These are phyloP conservation scores for Colletotrichum sansevieriae DNA, from an alignment of 2,329 filamentous ascomycete species.

Conservation along the genomic window DNA sequence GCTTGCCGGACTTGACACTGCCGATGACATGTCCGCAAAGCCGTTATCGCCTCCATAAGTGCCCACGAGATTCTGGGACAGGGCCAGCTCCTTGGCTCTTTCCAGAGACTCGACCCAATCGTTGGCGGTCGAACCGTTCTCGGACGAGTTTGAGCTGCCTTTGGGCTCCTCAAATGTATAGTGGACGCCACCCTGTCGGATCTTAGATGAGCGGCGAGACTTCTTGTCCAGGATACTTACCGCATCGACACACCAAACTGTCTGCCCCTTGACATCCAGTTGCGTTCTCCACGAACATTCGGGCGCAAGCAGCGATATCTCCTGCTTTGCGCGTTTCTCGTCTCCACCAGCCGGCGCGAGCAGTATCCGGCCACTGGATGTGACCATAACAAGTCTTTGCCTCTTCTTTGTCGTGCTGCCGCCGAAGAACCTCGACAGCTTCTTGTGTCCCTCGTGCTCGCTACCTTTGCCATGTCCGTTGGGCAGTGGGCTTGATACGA, in stretches of 20 bases:
- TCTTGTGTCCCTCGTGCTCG: conserved; percentile 80
- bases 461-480: conserved; percentile 80
- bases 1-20: conserved; percentile 81
- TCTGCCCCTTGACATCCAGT: conserved; percentile 87
- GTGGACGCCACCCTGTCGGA: conserved; percentile 81
- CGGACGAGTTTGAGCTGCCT: conserved; percentile 66
- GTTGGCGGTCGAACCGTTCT: conserved; percentile 78
- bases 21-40: conserved; percentile 77
- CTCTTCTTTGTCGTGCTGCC: conserved; percentile 92
- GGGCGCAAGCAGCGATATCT: conserved; percentile 83
- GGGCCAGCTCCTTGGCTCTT: conserved; percentile 85
- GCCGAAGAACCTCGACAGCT: conserved; percentile 93
- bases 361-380: conserved; percentile 89
- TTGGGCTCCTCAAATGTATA: conserved; percentile 96
- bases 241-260: conserved; percentile 91
- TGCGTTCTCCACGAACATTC: conserved; percentile 85
- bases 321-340: conserved; percentile 94
- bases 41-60: conserved; percentile 76
- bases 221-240: conserved; percentile 68
- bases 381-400: conserved; percentile 94
- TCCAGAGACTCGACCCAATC: conserved; percentile 95
- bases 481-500: conserved; percentile 82
- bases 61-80: conserved; percentile 77
- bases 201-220: conserved; percentile 39
- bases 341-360: conserved; percentile 92